Base-by-base conservation (phyloP, 1,284 basidiomycete genomes). In the Leccinum subfulvum region DNA sequence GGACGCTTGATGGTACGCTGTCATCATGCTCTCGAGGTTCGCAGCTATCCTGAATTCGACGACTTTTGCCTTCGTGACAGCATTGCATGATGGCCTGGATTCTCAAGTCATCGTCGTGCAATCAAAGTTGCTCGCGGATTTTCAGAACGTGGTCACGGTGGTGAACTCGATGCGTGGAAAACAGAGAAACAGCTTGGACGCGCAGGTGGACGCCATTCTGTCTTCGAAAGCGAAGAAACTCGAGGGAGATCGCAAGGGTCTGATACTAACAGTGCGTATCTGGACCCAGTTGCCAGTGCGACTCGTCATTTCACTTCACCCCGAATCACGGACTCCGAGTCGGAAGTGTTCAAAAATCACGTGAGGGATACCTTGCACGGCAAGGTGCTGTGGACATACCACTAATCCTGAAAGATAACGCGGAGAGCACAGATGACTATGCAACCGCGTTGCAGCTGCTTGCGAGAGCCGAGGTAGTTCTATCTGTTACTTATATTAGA, bases 51-150 rank as follows among this genome's bases (percentile, higher is more conserved):
- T n/a, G 21, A 49, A 26, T 54, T 57, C 66, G 41, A 65, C 51
- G 35, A 13, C 18, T 1, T 53, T 57, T 10, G 44, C 44, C 44
- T 47, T 47, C 6, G 18, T 28, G 62, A 0, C 64, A 90, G 88
- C 80, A 3, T 91, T 90, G 80, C 87, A 93, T 66, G 84, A 90
- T 65, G 84, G 82, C 33, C 78, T 92, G 54, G 89, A 92, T 74
- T 89, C 90, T 68, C 35, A 37, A 37, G 35, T 37, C 35, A 80
- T 92, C 62, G 87, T 85, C 66, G 88, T 91, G 3, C 90, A 91
- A 64, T 82, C 89, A 68, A 79, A 82, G 13, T 72, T 92, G 13
- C 62, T 85, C 5, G 78, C 82, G 16, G 85, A 90, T 56, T 84
- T 92, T 70, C 84, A 79, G 67, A 72, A 77, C 6, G 79, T 79